These are phyloP conservation scores for Rhinocladiella similis DNA, from an alignment of 2,329 filamentous ascomycete species.

Conservation along the genomic window DNA sequence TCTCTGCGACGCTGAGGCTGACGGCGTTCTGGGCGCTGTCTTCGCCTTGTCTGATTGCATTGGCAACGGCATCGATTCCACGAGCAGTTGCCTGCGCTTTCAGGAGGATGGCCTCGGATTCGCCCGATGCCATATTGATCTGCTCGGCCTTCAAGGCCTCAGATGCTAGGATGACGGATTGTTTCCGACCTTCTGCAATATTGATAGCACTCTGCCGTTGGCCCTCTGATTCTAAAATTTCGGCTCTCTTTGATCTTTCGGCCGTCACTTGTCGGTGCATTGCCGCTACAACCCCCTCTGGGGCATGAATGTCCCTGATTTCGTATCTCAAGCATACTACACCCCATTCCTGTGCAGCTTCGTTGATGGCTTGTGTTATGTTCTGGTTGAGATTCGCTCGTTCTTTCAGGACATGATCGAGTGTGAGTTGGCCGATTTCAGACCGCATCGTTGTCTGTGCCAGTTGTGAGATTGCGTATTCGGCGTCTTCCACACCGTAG, in stretches of 20 bases:
- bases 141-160: slow-evolving; percentile 87
- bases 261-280: slow-evolving; percentile 99
- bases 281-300: slow-evolving; percentile 86
- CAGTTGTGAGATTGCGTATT: slow-evolving; percentile 97
- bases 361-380: slow-evolving; percentile 98
- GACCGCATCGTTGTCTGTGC: slow-evolving; percentile 99
- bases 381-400: slow-evolving; percentile 94
- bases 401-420: slow-evolving; percentile 98
- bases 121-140: slow-evolving; percentile 89
- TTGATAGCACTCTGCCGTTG: slow-evolving; percentile 98
- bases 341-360: slow-evolving; percentile 95
- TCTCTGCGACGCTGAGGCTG: slow-evolving; percentile 87
- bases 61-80: slow-evolving; percentile 84
- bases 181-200: slow-evolving; percentile 96
- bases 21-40: slow-evolving; percentile 79
- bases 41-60: slow-evolving; percentile 70
- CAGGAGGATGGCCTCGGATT: slow-evolving; percentile 87
- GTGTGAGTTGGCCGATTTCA: slow-evolving; percentile 92
- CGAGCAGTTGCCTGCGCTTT: slow-evolving; percentile 82
- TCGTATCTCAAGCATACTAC: slow-evolving; percentile 96
- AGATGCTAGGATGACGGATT: slow-evolving; percentile 92
- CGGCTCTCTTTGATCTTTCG: slow-evolving; percentile 93
- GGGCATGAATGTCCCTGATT: slow-evolving; percentile 96
- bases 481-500: slow-evolving; percentile 97
- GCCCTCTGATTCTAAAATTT: slow-evolving; percentile 96